A percentile compares a stretch with the other conserved stretches of the same genome.
Conservation (phyloP, 176 grass and related monocot species). For the Saccharum officinarum region DNA sequence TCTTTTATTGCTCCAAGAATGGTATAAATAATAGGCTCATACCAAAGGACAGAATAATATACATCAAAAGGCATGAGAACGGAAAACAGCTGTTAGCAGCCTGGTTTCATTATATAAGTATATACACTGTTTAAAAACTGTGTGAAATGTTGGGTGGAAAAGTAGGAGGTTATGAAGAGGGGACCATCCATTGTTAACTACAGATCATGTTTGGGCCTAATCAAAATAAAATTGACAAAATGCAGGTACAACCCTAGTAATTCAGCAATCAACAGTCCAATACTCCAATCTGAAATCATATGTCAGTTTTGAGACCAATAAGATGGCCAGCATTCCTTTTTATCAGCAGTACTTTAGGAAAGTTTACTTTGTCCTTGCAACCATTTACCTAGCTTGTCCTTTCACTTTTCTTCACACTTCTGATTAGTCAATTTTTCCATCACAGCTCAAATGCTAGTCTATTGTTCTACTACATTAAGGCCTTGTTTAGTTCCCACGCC, state of each 20-base stretch:
- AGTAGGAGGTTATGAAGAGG: conserved; percentile 8
- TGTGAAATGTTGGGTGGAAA: conserved; percentile 15
- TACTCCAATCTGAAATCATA: conserved; percentile 11
- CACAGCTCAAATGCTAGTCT: conserved; percentile 30
- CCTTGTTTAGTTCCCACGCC: too few species aligned
- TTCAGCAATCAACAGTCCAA: conserved; percentile 20
- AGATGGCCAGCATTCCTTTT: conserved; percentile 15
- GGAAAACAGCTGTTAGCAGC: conserved; percentile 31
- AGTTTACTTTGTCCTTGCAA: not conserved
- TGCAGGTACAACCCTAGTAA: conserved; percentile 10
- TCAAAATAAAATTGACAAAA: conserved; percentile 28
- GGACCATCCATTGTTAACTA: conserved; percentile 27
- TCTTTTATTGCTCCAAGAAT: conserved; percentile 2
- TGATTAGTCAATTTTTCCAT: conserved; percentile 31
- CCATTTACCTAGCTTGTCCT: conserved; percentile 24
- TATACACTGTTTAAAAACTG: not conserved
- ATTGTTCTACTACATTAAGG: conserved; percentile 25
- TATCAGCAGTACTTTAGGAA: conserved; percentile 18
- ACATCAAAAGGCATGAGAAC: conserved; percentile 20
- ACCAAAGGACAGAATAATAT: conserved; percentile 15
- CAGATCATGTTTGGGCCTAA: conserved; percentile 10
- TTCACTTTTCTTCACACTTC: not conserved
- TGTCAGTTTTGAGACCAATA: conserved; percentile 30
- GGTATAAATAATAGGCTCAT: not conserved
- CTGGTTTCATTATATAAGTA: conserved; percentile 14